A percentile compares a stretch with the other conserved stretches of the same genome.
Evolutionary conservation across 768 basidiomycete genomes (phyloP).

Genomic region (Phanerochaete sordida): DNA sequence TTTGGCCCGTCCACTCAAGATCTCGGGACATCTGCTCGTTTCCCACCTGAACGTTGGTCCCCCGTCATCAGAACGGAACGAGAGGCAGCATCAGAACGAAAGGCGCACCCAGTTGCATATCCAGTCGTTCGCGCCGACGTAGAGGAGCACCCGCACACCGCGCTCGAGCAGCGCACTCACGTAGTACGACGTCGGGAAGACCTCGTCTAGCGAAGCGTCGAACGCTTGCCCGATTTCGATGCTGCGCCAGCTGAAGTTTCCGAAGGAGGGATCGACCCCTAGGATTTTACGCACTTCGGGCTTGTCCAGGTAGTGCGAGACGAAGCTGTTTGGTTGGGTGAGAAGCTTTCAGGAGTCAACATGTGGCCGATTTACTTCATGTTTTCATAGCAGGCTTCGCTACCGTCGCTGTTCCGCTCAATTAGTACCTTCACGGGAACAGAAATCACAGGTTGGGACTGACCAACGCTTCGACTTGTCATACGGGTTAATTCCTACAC

Average conservation of each 20-base stretch:
- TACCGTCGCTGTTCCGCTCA: not conserved
- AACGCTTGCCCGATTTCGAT: constrained; percentile 44
- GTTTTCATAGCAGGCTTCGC: constrained; percentile 33
- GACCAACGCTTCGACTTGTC: constrained; percentile 51
- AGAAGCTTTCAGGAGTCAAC: no score
- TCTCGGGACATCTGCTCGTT: constrained; percentile 59
- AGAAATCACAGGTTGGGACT: not conserved
- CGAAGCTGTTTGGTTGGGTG: no score
- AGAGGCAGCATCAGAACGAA: no score
- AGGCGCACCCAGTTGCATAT: constrained; percentile 49
- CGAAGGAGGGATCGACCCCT: constrained; percentile 55
- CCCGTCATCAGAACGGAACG: not conserved
- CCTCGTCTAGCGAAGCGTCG: constrained; percentile 35
- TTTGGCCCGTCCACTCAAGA: constrained; percentile 58
- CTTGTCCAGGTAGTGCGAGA: constrained; percentile 56
- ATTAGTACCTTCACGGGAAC: no score
- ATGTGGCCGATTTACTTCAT: constrained; percentile 19
- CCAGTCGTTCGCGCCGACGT: constrained; percentile 54
- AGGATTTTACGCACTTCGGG: constrained; percentile 50
- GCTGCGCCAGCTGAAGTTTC: constrained; percentile 42
- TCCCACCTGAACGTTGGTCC: constrained; percentile 40
- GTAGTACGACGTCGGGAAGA: constrained; percentile 34
- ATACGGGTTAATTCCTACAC: constrained; percentile 52
- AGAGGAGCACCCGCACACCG: constrained; percentile 48
- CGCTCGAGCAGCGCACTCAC: constrained; percentile 54